Evolutionary conservation across 2,329 filamentous ascomycete genomes (phyloP).

Genomic region (Amylocarpus encephaloides): DNA sequence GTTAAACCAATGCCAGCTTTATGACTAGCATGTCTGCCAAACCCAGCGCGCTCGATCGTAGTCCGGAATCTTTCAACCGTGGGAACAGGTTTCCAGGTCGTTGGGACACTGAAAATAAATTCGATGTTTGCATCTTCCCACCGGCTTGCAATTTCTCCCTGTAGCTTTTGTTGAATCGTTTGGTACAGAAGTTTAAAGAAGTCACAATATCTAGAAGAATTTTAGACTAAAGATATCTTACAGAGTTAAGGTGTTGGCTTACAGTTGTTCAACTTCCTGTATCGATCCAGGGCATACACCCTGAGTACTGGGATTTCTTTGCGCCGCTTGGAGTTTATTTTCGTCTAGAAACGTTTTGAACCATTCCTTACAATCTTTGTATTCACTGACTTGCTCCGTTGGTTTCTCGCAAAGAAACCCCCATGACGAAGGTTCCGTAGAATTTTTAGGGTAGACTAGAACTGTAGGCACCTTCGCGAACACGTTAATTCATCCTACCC

Average conservation of each 20-base stretch:
- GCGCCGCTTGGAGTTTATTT: conserved; percentile 22
- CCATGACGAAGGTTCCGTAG: conserved; percentile 25
- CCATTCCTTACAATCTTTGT: conserved; percentile 30
- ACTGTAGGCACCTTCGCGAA: conserved; percentile 21
- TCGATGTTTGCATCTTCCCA: conserved; percentile 29
- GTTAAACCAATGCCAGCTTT: conserved; percentile 40
- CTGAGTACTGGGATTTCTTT: conserved; percentile 21
- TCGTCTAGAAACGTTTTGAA: conserved; percentile 35
- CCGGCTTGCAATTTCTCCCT: conserved; percentile 18
- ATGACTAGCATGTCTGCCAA: conserved; percentile 31
- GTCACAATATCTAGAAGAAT: conserved; percentile 21
- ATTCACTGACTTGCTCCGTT: conserved; percentile 21
- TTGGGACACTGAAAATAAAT: conserved; percentile 38
- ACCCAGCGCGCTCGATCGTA: conserved; percentile 30
- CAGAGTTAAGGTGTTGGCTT: neutral
- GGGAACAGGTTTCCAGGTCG: conserved; percentile 35
- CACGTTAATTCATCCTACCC: too few relatives aligned
- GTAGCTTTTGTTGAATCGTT: conserved; percentile 29
- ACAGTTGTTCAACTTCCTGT: conserved; percentile 14
- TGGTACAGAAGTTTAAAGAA: conserved; percentile 32
- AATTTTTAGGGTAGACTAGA: conserved; percentile 17
- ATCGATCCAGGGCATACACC: conserved; percentile 24
- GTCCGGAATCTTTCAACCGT: conserved; percentile 33
- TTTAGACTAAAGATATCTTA: neutral
- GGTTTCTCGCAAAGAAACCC: conserved; percentile 32